Evolutionary conservation across 257 asterid species (phyloP), one percentile per base, ranked within the genome.

Genomic region (Coffea eugenioides): DNA sequence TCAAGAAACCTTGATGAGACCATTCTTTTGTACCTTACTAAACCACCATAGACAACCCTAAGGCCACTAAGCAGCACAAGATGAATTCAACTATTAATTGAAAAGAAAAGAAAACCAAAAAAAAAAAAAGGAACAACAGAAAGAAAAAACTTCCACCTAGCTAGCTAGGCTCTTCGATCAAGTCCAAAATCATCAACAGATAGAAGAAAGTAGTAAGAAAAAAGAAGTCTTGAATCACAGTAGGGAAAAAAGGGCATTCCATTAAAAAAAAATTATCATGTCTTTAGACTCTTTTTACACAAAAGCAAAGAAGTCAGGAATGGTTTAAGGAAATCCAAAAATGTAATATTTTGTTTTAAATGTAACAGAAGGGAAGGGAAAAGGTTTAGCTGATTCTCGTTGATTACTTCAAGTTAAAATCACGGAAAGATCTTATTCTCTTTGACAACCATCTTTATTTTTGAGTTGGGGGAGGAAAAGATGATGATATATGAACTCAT

Each of bases 1-100:
- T 89, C 75, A 85, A 87, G 86, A 87, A 89, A 86, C 83, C 85
- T 85, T 85, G 87, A 90, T 87, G 76, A 87, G 90, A 85, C 91
- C 70, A 80, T 76, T 84, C 90, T 76, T 74, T 65, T 23, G 59
- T 43, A 8, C 85, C 67, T 73, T 73, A 5, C 1, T 57, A 52
- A 49, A 2, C 39, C 74, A 56, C 59, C 57, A 77, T 52, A 52
- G 69, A 34, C 59, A 75, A 77, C 76, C 78, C 82, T 77, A 82
- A 59, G 16, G 56, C 36, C 79, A 34, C 79, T 31, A 66, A 67
- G 18, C n/a, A 65, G 11, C 15, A 51, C 43, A 39, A 39, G 43
- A 39, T 39, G 43, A 39, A 39, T 39, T 2, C 43, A 39, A 51
- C 21, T 18, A 69, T 36, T 61, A 39, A 41, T 48, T 43, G 64